Percentiles rank a stretch among this genome's conserved stretches.
phyloP scores from a whole-genome alignment of 1,284 basidiomycete species.

The Tylopilus sp. region DNA sequence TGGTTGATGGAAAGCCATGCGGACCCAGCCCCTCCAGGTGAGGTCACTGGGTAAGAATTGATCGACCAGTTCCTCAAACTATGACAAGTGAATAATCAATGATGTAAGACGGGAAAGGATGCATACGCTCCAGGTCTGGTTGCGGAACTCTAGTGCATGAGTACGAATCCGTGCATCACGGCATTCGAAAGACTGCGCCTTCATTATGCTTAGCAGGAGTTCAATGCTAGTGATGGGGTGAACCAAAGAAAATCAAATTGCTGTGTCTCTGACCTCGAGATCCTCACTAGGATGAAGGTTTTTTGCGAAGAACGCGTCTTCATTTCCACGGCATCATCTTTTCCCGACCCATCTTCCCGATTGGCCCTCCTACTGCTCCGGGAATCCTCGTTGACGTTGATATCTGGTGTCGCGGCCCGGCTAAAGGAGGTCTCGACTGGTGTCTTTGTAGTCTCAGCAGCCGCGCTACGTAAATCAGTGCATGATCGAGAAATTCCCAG shows the following conservation, averaged over 20 bases:
- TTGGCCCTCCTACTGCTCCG: slow-evolving; percentile 20
- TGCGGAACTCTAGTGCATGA: slow-evolving; percentile 76
- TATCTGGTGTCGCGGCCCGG: slow-evolving; percentile 20
- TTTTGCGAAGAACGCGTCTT: slow-evolving; percentile 75
- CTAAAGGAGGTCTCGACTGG: slow-evolving; percentile 21
- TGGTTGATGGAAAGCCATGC: slow-evolving; percentile 76
- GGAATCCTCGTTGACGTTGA: slow-evolving; percentile 26
- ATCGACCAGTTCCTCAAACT: slow-evolving; percentile 83
- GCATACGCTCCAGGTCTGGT: slow-evolving; percentile 84
- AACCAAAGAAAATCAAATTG: slow-evolving; percentile 14
- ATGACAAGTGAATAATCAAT: slow-evolving; percentile 4
- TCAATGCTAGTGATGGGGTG: slow-evolving; percentile 49
- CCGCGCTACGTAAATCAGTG: slow-evolving; percentile 60
- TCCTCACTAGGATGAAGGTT: slow-evolving; percentile 80
- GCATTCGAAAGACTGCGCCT: slow-evolving; percentile 70
- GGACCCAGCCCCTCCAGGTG: slow-evolving; percentile 78
- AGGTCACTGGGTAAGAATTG: slow-evolving; percentile 76
- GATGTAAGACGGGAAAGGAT: slow-evolving; percentile 7
- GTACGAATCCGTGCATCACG: slow-evolving; percentile 73
- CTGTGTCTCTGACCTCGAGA: slow-evolving; percentile 60
- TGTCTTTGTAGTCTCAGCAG: slow-evolving; percentile 38
- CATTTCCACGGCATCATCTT: slow-evolving; percentile 70
- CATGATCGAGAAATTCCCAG: slow-evolving; percentile 66
- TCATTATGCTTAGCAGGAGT: slow-evolving; percentile 66
- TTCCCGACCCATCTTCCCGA: slow-evolving; percentile 30